phyloP scores from a whole-genome alignment of 257 asterid genomes.

The Plantago major region DNA sequence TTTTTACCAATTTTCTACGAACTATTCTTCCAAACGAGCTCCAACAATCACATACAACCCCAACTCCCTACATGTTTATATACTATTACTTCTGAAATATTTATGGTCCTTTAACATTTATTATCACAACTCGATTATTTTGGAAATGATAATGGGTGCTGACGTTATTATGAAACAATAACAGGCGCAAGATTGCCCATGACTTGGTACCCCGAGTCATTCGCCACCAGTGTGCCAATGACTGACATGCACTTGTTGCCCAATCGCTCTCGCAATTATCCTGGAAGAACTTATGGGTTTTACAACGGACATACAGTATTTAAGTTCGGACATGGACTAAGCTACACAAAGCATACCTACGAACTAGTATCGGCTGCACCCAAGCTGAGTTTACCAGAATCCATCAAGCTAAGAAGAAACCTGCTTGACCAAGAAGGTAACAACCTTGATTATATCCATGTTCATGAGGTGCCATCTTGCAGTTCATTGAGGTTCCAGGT shows the following conservation, averaged over 20 bases:
- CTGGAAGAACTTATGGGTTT: constrained; percentile 44
- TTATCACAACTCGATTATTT: no score
- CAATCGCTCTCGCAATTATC: constrained; percentile 24
- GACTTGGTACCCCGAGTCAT: constrained; percentile 33
- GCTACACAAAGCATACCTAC: constrained; percentile 37
- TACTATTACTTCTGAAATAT: no score
- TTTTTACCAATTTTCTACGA: no score
- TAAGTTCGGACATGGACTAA: constrained; percentile 44
- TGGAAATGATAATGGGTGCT: no score
- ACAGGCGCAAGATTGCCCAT: constrained; percentile 41
- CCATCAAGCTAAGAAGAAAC: constrained; percentile 27
- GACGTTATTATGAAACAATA: no score
- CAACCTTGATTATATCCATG: constrained; percentile 28
- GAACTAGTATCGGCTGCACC: background rate
- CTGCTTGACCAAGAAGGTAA: constrained; percentile 28
- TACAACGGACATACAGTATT: constrained; percentile 34
- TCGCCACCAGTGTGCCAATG: constrained; percentile 31
- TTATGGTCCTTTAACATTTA: no score
- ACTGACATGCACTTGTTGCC: constrained; percentile 38
- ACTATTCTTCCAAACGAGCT: no score
- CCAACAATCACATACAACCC: no score
- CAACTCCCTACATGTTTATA: no score
- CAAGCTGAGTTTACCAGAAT: constrained; percentile 38
- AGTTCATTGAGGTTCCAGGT: constrained; percentile 45
- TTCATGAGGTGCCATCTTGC: constrained; percentile 50